phyloP scores from a whole-genome alignment of 352 stramenopile species.

The Phytopythium ostracodes region DNA sequence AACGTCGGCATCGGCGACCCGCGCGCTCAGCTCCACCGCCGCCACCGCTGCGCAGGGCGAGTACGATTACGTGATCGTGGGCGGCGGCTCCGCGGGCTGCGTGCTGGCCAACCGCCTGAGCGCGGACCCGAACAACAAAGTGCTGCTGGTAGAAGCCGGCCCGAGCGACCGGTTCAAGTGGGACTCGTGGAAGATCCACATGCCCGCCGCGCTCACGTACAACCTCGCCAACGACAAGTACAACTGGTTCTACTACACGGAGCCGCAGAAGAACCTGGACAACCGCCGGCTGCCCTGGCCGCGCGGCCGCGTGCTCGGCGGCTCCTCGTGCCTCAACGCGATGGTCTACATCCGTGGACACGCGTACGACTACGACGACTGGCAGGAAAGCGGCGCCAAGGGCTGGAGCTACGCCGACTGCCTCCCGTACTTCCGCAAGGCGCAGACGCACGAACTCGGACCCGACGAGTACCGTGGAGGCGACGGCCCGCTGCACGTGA shows the following conservation, averaged over 20 bases:
- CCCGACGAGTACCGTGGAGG: constrained; percentile 78
- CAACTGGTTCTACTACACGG: constrained; percentile 87
- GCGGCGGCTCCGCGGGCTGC: constrained; percentile 87
- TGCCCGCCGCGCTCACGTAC: constrained; percentile 85
- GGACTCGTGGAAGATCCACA: constrained; percentile 91
- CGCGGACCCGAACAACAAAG: constrained; percentile 73
- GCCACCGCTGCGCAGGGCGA: constrained; percentile 16
- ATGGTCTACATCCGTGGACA: constrained; percentile 91
- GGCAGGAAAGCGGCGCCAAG: constrained; percentile 50
- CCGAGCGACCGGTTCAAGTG: constrained; percentile 74
- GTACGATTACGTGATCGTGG: constrained; percentile 93
- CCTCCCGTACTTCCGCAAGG: constrained; percentile 87
- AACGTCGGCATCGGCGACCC: not conserved
- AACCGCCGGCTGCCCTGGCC: constrained; percentile 79
- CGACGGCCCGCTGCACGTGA: constrained; percentile 78
- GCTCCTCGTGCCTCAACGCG: constrained; percentile 86
- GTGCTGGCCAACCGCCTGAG: constrained; percentile 89
- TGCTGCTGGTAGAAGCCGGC: constrained; percentile 90
- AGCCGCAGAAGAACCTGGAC: constrained; percentile 82
- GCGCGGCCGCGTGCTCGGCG: constrained; percentile 83
- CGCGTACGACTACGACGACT: constrained; percentile 87
- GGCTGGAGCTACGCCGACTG: constrained; percentile 88
- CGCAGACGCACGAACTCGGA: constrained; percentile 76
- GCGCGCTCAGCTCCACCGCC: constrained; percentile 20
- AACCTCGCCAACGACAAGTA: constrained; percentile 82